Percentiles rank a stretch among this genome's conserved stretches.
These are phyloP conservation scores for Auriscalpium orientale DNA, from an alignment of 768 basidiomycete species.

Conservation along the genomic window DNA sequence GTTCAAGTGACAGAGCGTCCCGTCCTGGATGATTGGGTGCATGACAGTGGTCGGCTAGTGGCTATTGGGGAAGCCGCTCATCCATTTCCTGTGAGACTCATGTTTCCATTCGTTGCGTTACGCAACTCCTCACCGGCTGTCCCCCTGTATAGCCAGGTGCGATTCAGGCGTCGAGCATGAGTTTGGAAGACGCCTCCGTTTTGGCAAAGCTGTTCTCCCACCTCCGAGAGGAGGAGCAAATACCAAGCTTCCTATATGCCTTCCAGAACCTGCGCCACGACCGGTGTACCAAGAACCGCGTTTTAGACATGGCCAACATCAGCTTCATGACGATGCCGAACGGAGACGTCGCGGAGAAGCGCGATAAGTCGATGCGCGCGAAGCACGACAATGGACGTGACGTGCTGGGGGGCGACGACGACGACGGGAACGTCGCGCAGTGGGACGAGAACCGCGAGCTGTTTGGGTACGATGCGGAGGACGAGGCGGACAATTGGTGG, in stretches of 20 bases:
- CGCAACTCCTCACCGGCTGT: background rate
- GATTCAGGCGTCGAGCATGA: constrained; percentile 28
- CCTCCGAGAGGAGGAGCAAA: constrained; percentile 22
- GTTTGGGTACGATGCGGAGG: constrained; percentile 29
- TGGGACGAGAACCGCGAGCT: constrained; percentile 25
- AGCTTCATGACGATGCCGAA: constrained; percentile 16
- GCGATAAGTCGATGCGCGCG: constrained; percentile 21
- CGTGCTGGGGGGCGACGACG: constrained; percentile 17
- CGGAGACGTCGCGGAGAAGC: constrained; percentile 12
- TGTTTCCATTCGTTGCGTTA: background rate
- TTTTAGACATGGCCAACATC: constrained; percentile 17
- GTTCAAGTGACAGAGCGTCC: constrained; percentile 14
- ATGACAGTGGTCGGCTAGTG: constrained; percentile 21
- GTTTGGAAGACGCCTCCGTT: constrained; percentile 32
- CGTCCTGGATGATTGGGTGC: constrained; percentile 27
- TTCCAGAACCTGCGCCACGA: constrained; percentile 28
- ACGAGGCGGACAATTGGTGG: constrained; percentile 28
- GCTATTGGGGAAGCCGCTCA: constrained; percentile 32
- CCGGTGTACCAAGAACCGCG: constrained; percentile 16
- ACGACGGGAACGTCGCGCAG: constrained; percentile 15
- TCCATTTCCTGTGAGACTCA: constrained; percentile 26
- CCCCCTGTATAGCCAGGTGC: constrained; percentile 22
- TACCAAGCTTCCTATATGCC: constrained; percentile 25
- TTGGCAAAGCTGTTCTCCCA: constrained; percentile 33
- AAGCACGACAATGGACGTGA: constrained; percentile 15